phyloP scores from a whole-genome alignment of 345 rosid species.

The Gossypium longicalyx region DNA sequence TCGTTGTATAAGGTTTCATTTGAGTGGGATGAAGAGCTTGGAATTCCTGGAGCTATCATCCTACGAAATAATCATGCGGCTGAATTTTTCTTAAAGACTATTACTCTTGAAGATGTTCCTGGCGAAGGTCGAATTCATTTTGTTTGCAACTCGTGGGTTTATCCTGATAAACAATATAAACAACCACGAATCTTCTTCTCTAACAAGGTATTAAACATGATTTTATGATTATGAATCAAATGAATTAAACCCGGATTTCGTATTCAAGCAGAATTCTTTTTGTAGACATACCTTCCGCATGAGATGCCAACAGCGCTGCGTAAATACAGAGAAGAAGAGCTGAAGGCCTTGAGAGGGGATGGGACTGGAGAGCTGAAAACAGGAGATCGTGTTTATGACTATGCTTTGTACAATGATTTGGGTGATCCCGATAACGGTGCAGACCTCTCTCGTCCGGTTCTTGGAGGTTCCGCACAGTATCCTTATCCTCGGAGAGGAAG shows the following conservation, averaged over 20 bases:
- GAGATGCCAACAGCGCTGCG: slow-evolving; percentile 48
- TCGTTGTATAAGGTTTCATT: slow-evolving; percentile 42
- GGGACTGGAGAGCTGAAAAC: slow-evolving; percentile 53
- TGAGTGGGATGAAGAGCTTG: neutral
- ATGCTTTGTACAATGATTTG: slow-evolving; percentile 70
- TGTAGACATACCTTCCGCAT: slow-evolving; percentile 62
- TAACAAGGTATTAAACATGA: slow-evolving; percentile 33
- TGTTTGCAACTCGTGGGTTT: slow-evolving; percentile 77
- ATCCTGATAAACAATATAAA: slow-evolving; percentile 35
- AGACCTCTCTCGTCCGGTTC: slow-evolving; percentile 46
- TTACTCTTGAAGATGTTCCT: slow-evolving; percentile 65
- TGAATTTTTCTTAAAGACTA: slow-evolving; percentile 50
- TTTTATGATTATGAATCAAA: neutral
- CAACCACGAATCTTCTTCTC: slow-evolving; percentile 64
- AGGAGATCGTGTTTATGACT: slow-evolving; percentile 73
- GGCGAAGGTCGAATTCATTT: slow-evolving; percentile 58
- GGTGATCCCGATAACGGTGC: slow-evolving; percentile 45
- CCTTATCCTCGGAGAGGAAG: slow-evolving; percentile 84
- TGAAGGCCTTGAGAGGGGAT: slow-evolving; percentile 52
- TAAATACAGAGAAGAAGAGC: slow-evolving; percentile 59
- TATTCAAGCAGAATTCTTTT: neutral
- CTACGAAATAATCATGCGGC: neutral
- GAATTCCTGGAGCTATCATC: slow-evolving; percentile 6
- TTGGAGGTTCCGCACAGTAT: slow-evolving; percentile 56
- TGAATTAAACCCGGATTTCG: neutral